Evolutionary conservation across 441 rosid species (phyloP), one percentile per base, ranked within the genome.

Genomic region (Gossypium trilobum): DNA sequence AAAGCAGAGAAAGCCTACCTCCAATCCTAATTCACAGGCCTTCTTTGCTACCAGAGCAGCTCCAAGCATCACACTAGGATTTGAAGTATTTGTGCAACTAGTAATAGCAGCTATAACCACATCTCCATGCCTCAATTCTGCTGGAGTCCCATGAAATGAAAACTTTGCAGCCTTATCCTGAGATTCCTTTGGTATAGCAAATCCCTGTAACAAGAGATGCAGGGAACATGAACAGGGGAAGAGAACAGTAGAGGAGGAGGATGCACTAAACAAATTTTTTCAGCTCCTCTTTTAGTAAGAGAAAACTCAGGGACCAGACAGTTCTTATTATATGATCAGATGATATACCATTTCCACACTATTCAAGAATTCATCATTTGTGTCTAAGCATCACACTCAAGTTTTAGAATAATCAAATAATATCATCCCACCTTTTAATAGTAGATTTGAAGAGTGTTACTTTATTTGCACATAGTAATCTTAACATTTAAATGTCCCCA

Each of bases 1-100:
- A 68, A 68, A 59, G 74, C 66, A 72, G 20, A 59, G 55, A 50
- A 33, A 74, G 20, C 83, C 57, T 62, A 90, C 95, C 90, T 87
- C 88, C 86, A 90, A 77, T 73, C 93, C 96, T 68, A 87, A 76
- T 11, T 91, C 98, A 76, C 91, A 89, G 50, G 98, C 98, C 77
- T 91, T 93, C 81, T 84, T 89, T 10, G 97, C 98, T 76, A 90
- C 98, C 87, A 93, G 81, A 75, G 93, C 97, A 83, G 95, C 97
- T 73, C 97, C 98, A 73, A 93, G 97, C 98, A 93, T 91, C 20
- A 93, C 97, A 78, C 93, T 93, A 1, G 97, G 98, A 80, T 93
- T 93, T 72, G 97, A 93, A 70, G 98, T 93, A 78, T 93, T 93
- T 62, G 98, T 91, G 87, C 97, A 93, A 84, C 98, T 93, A 27